phyloP scores from a whole-genome alignment of 2,329 filamentous ascomycete genomes.

The Pseudogymnoascus sp. region DNA sequence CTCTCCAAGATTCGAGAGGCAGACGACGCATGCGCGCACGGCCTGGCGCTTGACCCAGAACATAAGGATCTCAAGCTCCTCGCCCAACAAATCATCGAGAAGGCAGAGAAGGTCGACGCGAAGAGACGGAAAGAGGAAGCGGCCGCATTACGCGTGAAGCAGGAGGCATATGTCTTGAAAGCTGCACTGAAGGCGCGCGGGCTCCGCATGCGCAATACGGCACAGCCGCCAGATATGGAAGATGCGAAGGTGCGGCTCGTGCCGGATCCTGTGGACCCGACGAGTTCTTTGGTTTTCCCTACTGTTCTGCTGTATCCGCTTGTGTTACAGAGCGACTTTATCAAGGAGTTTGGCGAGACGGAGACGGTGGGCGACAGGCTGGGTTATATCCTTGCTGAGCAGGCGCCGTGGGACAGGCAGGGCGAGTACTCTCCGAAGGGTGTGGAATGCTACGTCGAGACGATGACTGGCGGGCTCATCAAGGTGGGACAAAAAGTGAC shows the following conservation, averaged over 20 bases:
- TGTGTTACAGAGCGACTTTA: slow-evolving; percentile 75
- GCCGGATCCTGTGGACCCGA: slow-evolving; percentile 64
- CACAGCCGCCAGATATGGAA: slow-evolving; percentile 75
- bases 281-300: slow-evolving; percentile 66
- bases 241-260: slow-evolving; percentile 65
- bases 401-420: slow-evolving; percentile 73
- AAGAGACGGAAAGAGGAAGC: slow-evolving; percentile 49
- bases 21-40: slow-evolving; percentile 66
- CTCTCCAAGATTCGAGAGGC: slow-evolving; percentile 75
- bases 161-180: slow-evolving; percentile 52
- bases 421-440: slow-evolving; percentile 54
- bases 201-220: slow-evolving; percentile 59
- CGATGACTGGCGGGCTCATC: slow-evolving; percentile 65
- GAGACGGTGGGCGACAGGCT: slow-evolving; percentile 71
- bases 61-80: slow-evolving; percentile 62
- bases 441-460: slow-evolving; percentile 90
- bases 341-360: slow-evolving; percentile 77
- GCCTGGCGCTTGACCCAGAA: slow-evolving; percentile 60
- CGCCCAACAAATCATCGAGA: slow-evolving; percentile 52
- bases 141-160: slow-evolving; percentile 44
- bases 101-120: slow-evolving; percentile 47
- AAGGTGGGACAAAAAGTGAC: slow-evolving; percentile 83
- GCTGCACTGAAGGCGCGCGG: slow-evolving; percentile 61
- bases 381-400: slow-evolving; percentile 62
- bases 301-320: slow-evolving; percentile 78